Base-by-base conservation (phyloP, 805 yeast genomes). In the Metschnikowia henanensis region DNA sequence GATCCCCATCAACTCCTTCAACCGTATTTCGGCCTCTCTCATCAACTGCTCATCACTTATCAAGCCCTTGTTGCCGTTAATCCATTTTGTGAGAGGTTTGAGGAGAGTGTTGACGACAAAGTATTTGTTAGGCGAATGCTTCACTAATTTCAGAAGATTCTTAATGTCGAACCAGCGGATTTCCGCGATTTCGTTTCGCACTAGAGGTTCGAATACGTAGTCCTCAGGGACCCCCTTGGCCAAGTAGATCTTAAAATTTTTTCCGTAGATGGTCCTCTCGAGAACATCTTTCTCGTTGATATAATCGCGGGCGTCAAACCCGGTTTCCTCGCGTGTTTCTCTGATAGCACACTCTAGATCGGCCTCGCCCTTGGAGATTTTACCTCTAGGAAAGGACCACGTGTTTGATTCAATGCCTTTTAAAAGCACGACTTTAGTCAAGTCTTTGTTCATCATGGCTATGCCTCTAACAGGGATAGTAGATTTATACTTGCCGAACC, bases 331-430 rank as follows among this genome's bases (percentile, higher is more conserved):
- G 49, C 76, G 77, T 18, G 87, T 90, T 62, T 94, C 99, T 56
- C 99, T 78, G 12, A 88, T 65, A 5, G 98, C 97, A 69, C 99
- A 95, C 41, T 79, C 82, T 5, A 81, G 75, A 63, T 94, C 99
- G 13, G 81, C 71, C 68, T 94, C 99, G 59, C 84, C 95, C 60
- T 94, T 91, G 30, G 95, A 87, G 45, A 94, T 94, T 65, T 94
- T 94, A 5, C 99, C 99, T 62, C 96, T 75, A 5, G 99, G 99
- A 58, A 94, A 94, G 6, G 96, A 86, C 98, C 98, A 94, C 1
- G 85, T 67, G 25, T 70, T 66, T 10, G 90, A 77, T 50, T 87
- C 95, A 38, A 83, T 81, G 4, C 97, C 97, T 59, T 87, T 83
- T 5, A 94, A 95, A 51, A 94, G 67, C 22, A 95, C 60, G 9